Base-by-base conservation (phyloP, 1,284 basidiomycete species). In the Dichomitus squalens region DNA sequence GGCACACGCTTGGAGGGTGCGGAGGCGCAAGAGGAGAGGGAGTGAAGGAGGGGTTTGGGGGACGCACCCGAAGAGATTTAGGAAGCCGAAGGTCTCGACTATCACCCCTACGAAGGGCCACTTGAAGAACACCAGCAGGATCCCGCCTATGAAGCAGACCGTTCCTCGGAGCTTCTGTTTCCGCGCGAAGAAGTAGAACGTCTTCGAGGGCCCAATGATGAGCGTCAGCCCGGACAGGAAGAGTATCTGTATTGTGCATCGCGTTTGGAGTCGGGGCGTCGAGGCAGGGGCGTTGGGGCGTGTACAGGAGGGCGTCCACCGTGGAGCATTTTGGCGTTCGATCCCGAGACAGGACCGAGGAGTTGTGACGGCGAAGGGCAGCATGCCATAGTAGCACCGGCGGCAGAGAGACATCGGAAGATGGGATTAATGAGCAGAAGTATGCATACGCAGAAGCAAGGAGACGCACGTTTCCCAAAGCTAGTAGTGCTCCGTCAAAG, bases 111-210 rank as follows among this genome's bases (percentile, higher is more conserved):
- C 76, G 72, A 98, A 92, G 0, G 96, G 94, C 87, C 94, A 94
- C 75, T 93, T 95, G 70, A 90, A 68, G 72, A 96, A 96, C 27
- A 96, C 93, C 58, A 95, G 84, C 14, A 92, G 68, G 59, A 98
- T 90, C 16, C 95, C 95, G 43, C 91, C 92, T 56, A 97, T 76
- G 79, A 97, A 98, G 72, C 94, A 96, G 51, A 87, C 62, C 2
- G 93, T 95, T n/a, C 97, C 97, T 25, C 97, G 84, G 64, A 98
- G 79, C 76, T 99, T 99, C 75, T 99, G 92, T 73, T 88, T 92
- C 60, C 97, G 84, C 25, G 96, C 93, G 76, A 99, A 99, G 79
- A 99, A 99, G 77, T 95, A 94, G 75, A 98, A 95, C 2, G 96
- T 98, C 79, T 97, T 96, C 68, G 91, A 89, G 5, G 93, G 93